Evolutionary conservation across 768 basidiomycete species (phyloP).

Genomic region (Serpula lacrymans): DNA sequence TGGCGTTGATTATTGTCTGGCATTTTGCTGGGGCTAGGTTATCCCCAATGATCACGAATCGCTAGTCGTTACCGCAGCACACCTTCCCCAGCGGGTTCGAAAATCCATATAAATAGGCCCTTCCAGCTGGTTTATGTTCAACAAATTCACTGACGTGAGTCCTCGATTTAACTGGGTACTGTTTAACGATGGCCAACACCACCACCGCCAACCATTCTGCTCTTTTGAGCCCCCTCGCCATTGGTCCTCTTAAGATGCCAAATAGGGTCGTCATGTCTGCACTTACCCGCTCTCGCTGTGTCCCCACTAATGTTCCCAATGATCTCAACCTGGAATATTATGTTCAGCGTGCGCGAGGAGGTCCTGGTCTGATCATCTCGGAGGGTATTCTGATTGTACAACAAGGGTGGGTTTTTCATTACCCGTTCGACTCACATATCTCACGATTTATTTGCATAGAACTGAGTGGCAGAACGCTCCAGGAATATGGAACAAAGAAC

Average conservation of each 20-base stretch:
- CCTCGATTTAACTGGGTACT: too few relatives aligned
- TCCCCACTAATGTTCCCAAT: constrained; percentile 35
- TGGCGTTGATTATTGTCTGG: too few relatives aligned
- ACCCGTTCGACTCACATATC: background rate
- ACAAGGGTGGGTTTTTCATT: constrained; percentile 38
- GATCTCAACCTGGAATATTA: constrained; percentile 39
- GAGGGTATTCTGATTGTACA: constrained; percentile 38
- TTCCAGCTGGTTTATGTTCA: too few relatives aligned
- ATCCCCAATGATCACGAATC: too few relatives aligned
- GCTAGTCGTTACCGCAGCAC: too few relatives aligned
- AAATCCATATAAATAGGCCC: too few relatives aligned
- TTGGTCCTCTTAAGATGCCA: constrained; percentile 33
- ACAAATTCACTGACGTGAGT: too few relatives aligned
- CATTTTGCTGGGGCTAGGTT: too few relatives aligned
- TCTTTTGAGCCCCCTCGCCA: constrained; percentile 31
- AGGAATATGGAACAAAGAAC: constrained; percentile 45
- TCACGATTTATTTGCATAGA: constrained; percentile 16
- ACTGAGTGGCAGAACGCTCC: constrained; percentile 44
- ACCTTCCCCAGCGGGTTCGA: too few relatives aligned
- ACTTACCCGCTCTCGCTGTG: constrained; percentile 39
- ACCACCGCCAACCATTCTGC: too few relatives aligned
- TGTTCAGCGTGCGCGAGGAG: constrained; percentile 36
- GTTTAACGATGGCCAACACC: too few relatives aligned
- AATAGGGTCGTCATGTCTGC: constrained; percentile 41
- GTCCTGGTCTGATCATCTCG: constrained; percentile 38